Percentiles rank a stretch among this genome's conserved stretches.
Conservation (phyloP, 2,329 filamentous ascomycete species). For the Calonectria pteridis region DNA sequence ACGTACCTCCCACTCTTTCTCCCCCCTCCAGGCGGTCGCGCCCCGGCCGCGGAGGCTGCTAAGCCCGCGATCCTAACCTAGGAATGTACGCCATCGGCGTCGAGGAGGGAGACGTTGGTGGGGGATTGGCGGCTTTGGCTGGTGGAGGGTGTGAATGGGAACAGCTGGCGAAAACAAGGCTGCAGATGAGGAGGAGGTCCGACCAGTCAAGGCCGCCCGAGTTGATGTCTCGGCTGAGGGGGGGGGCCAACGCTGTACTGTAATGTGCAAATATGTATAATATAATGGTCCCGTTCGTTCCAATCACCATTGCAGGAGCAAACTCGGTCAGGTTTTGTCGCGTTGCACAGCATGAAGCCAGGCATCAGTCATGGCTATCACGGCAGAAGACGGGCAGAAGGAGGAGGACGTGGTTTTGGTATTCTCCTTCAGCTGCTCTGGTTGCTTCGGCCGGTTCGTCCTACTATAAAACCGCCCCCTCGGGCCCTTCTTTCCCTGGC, state of each 20-base stretch:
- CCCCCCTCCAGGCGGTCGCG: constrained; percentile 52
- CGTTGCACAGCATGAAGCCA: neutral
- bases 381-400: neutral
- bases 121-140: neutral
- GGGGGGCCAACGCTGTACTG: constrained; percentile 16
- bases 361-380: neutral
- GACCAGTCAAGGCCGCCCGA: neutral
- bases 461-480: neutral
- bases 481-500: neutral
- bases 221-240: neutral
- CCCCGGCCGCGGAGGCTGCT: constrained; percentile 51
- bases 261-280: constrained; percentile 22
- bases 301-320: neutral
- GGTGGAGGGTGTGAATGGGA: neutral
- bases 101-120: neutral
- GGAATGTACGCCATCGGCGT: neutral
- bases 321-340: neutral
- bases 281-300: constrained; percentile 5
- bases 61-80: constrained; percentile 44
- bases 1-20: constrained; percentile 66
- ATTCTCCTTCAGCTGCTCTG: neutral
- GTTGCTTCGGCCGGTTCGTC: constrained; percentile 1
- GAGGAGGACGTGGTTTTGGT: neutral
- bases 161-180: neutral
- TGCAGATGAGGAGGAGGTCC: neutral